phyloP scores from a whole-genome alignment of 2,329 filamentous ascomycete species.

The Blastomyces silverae region DNA sequence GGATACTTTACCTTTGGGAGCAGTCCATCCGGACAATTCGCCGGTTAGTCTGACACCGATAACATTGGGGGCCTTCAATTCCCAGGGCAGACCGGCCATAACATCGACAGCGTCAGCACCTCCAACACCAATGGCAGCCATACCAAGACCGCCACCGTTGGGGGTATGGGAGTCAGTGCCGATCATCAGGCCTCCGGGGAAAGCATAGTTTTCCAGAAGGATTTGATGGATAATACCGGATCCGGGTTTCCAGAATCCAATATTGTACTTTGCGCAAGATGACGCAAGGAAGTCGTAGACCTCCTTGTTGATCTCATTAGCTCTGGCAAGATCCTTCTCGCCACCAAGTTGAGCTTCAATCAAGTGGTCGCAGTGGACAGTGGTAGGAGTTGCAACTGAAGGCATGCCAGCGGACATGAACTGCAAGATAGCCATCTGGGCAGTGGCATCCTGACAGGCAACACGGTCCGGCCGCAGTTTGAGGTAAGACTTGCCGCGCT shows the following conservation, averaged over 20 bases:
- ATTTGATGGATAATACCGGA: conserved; percentile 99
- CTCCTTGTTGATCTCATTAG: conserved; percentile 94
- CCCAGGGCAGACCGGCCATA: conserved; percentile 95
- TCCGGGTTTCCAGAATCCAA: conserved; percentile 98
- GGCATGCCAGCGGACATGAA: conserved; percentile 99
- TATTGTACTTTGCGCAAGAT: conserved; percentile 98
- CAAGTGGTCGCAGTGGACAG: conserved; percentile 98
- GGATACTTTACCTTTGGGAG: conserved; percentile 69
- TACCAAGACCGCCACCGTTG: conserved; percentile 92
- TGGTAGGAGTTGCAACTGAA: conserved; percentile 85
- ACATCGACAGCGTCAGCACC: conserved; percentile 98
- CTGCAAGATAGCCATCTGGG: conserved; percentile 98
- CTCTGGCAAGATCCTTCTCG: conserved; percentile 84
- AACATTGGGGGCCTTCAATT: conserved; percentile 94
- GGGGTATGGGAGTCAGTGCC: conserved; percentile 97
- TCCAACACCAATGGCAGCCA: conserved; percentile 91
- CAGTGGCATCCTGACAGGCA: conserved; percentile 98
- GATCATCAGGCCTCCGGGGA: conserved; percentile 96
- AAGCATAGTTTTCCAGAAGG: conserved; percentile 96
- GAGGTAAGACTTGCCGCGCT: conserved; percentile 91
- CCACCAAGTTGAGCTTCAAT: conserved; percentile 96
- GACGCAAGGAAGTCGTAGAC: conserved; percentile 95
- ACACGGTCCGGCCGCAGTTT: conserved; percentile 96
- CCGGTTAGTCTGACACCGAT: conserved; percentile 96
- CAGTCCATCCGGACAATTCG: conserved; percentile 78